Evolutionary conservation across 1,139 yeast species (phyloP).

Genomic region (Yamadazyma membranifaciens): DNA sequence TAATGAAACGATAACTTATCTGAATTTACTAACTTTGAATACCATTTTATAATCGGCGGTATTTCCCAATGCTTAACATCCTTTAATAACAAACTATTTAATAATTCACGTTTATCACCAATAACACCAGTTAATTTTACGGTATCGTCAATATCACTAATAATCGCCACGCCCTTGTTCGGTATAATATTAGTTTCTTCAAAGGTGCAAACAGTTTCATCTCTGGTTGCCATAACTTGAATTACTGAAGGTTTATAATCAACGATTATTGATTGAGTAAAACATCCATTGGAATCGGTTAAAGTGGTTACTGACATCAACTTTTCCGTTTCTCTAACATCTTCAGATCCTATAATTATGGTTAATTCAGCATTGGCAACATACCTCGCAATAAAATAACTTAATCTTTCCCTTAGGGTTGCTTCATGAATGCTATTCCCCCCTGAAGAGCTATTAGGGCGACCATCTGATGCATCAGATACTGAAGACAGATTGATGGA

Average conservation of each 20-base stretch:
- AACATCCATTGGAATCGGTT: constrained; percentile 64
- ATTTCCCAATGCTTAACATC: constrained; percentile 66
- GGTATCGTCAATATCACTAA: constrained; percentile 95
- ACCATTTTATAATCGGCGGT: constrained; percentile 76
- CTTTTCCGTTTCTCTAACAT: constrained; percentile 17
- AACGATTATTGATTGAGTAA: constrained; percentile 47
- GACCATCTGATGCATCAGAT: not conserved
- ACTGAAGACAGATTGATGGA: constrained; percentile 5
- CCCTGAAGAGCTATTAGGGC: constrained; percentile 2
- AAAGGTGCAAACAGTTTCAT: constrained; percentile 47
- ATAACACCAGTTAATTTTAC: constrained; percentile 86
- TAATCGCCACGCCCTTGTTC: constrained; percentile 62
- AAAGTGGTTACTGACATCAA: constrained; percentile 25
- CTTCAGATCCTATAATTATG: constrained; percentile 50
- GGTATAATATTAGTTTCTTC: constrained; percentile 44
- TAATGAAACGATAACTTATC: constrained; percentile 68
- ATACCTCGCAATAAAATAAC: constrained; percentile 59
- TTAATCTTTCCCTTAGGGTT: constrained; percentile 52
- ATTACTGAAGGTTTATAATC: constrained; percentile 55
- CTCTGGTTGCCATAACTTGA: constrained; percentile 37
- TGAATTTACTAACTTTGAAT: constrained; percentile 34
- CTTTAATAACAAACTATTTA: constrained; percentile 71
- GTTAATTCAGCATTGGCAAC: constrained; percentile 53
- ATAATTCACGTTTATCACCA: constrained; percentile 79
- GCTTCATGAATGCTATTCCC: constrained; percentile 27